Evolutionary conservation across 2,329 filamentous ascomycete species (phyloP).

Genomic region (Talaromyces sp.): DNA sequence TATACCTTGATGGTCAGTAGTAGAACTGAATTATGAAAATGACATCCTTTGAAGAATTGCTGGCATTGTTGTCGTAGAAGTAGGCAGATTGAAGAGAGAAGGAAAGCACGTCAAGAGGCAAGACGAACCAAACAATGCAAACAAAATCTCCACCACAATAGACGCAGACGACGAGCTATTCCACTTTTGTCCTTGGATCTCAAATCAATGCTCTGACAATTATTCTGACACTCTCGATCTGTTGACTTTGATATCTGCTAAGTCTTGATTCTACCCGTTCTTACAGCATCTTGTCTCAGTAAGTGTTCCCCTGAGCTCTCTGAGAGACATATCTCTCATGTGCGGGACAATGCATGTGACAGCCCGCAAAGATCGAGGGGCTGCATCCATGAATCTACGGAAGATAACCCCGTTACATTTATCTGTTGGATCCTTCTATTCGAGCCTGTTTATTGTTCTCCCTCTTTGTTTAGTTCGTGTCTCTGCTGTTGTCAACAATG

Average conservation of each 20-base stretch:
- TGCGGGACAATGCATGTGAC: neutral
- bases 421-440: neutral
- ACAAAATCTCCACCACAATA: conserved; percentile 14
- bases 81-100: neutral
- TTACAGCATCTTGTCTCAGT: neutral
- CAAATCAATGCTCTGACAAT: neutral
- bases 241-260: neutral
- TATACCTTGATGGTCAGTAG: neutral
- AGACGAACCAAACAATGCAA: conserved; percentile 23
- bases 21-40: neutral
- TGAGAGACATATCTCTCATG: neutral
- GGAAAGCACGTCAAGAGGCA: neutral
- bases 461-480: neutral
- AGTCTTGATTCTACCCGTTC: neutral
- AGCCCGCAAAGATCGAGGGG: neutral
- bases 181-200: neutral
- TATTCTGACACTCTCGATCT: neutral
- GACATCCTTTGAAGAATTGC: neutral
- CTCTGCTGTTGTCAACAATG: neutral
- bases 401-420: no score
- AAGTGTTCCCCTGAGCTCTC: neutral
- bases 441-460: neutral
- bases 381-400: neutral
- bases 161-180: neutral
- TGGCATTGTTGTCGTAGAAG: neutral